These are phyloP conservation scores for Pythium phragmiticola DNA, from an alignment of 352 stramenopile genomes.

Conservation along the genomic window DNA sequence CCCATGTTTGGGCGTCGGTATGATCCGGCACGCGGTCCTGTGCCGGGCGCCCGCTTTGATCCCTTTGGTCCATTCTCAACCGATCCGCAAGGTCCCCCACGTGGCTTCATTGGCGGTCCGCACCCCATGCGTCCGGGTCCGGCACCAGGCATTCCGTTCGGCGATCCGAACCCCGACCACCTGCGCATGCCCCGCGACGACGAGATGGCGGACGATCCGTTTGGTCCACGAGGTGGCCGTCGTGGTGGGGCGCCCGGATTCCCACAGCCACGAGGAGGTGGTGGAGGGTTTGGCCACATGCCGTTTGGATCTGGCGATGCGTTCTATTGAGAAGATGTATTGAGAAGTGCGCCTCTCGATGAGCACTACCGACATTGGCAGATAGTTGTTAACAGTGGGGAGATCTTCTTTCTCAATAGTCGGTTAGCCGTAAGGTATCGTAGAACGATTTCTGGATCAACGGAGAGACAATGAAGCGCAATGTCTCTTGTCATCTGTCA, in stretches of 20 bases:
- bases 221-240: slow-evolving; percentile 35
- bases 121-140: slow-evolving; percentile 37
- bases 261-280: slow-evolving; percentile 29
- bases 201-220: slow-evolving; percentile 55
- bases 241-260: slow-evolving; percentile 16
- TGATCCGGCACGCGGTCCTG: slow-evolving; percentile 53
- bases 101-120: slow-evolving; percentile 36
- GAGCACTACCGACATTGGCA: neutral
- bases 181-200: slow-evolving; percentile 72
- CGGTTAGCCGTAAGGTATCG: no score
- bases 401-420: no score
- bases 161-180: slow-evolving; percentile 74
- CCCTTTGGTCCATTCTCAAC: slow-evolving; percentile 66
- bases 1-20: slow-evolving; percentile 64
- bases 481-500: no score
- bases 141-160: slow-evolving; percentile 64
- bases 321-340: slow-evolving; percentile 59
- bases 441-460: no score
- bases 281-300: slow-evolving; percentile 35
- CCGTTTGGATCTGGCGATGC: slow-evolving; percentile 67
- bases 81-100: slow-evolving; percentile 46
- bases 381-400: neutral
- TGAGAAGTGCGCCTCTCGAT: slow-evolving; percentile 18
- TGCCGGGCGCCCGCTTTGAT: slow-evolving; percentile 80
- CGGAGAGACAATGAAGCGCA: no score